Evolutionary conservation across 73 alveolate species (phyloP), one percentile per base, ranked within the genome.

Genomic region (Symbiodinium natans): DNA sequence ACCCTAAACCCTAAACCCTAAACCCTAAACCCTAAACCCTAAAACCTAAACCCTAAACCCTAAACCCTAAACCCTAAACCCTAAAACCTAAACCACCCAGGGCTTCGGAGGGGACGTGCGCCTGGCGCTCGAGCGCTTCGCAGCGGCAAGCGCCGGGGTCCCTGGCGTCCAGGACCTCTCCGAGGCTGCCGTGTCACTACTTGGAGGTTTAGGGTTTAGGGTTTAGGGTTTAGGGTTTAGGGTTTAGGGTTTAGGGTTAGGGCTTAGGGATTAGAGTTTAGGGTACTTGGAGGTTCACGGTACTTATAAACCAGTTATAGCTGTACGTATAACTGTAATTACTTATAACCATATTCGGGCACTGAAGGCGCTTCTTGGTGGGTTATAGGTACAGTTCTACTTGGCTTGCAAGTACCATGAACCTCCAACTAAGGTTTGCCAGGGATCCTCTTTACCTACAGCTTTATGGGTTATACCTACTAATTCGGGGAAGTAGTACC

Each of bases 141-240:
- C 99, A 98, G 82, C 99, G 99, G 93, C 99, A 99, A n/a, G 99
- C 99, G 83, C 99, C 99, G 13, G 99, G 99, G 92, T 99, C 99
- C 95, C 99, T 98, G n/a, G 99, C 99, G 99, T 99, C 99, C 75
- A 99, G 95, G 46, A 99, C 99, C 99, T 99, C 74, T 9, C 17
- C 41, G 29, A 0, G 86, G 36, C 36, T 46, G 15, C 5, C 40
- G 38, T 9, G 13, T 7, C 82, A 43, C 17, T 63, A 19, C 7
- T 59, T 59, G 27, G 31, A 33, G 77, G 77, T 27, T 63, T 63
- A 21, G 34, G 77, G 36, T 23, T 63, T 27, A 10, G n/a, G n/a
- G 6, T 46, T 46, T 46, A 46, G 59, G 59, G 59, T 46, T 46
- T 56, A 56, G 74, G 31, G 33, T 19, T 56, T 56, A 8, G 59